These are phyloP conservation scores for Salvia rosmarinus DNA, from an alignment of 257 asterid species.

Conservation along the genomic window DNA sequence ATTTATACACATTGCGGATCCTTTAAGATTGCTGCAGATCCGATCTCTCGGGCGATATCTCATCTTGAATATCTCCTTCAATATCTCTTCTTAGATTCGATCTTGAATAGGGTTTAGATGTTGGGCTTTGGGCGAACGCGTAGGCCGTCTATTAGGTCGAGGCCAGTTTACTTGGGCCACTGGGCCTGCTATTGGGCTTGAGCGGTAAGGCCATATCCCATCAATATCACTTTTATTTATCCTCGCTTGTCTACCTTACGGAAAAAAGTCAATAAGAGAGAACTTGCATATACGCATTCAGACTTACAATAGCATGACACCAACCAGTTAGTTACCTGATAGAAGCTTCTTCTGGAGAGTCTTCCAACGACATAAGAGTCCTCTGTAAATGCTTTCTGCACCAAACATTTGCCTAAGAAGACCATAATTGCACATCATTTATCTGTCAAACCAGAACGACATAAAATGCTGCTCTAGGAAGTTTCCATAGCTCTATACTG, in stretches of 20 bases:
- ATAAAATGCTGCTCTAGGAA: conserved; percentile 1
- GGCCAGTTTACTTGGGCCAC: no score
- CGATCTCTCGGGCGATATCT: no score
- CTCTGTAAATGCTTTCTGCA: conserved; percentile 89
- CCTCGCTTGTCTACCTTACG: conserved; percentile 4
- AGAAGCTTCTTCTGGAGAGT: conserved; percentile 94
- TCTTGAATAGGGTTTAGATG: no score
- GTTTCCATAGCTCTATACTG: conserved; percentile 12
- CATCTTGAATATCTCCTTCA: no score
- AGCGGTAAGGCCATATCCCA: no score
- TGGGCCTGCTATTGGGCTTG: no score
- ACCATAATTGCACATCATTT: conserved; percentile 13
- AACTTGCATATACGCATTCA: conserved; percentile 18
- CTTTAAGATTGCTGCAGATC: no score
- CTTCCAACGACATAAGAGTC: conserved; percentile 94
- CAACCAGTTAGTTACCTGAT: conserved; percentile 64
- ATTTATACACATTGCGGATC: no score
- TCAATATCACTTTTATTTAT: conserved; percentile 14
- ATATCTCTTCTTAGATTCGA: no score
- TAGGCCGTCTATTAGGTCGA: no score
- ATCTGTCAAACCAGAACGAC: conserved; percentile 10
- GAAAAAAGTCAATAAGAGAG: neutral
- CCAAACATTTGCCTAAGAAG: conserved; percentile 75
- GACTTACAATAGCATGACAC: conserved; percentile 4
- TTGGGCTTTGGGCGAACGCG: no score